phyloP scores from a whole-genome alignment of 78 protist species.

The Dictyostelium purpureum region DNA sequence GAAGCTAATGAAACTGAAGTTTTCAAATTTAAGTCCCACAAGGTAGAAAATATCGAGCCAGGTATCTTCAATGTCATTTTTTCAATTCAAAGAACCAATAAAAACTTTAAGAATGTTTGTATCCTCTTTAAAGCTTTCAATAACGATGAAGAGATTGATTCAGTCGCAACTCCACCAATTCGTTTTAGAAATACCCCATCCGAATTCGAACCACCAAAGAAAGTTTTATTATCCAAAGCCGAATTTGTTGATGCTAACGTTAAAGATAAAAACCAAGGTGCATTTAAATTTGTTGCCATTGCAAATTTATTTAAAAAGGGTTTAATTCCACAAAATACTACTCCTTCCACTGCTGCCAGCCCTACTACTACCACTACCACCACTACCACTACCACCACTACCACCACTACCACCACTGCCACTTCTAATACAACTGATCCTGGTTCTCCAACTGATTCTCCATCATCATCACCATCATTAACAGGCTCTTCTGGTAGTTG shows the following conservation, averaged over 20 bases:
- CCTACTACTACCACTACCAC: not conserved
- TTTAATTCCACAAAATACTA: not conserved
- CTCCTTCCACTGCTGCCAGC: not conserved
- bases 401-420: not conserved
- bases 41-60: not conserved
- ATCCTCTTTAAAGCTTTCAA: not conserved
- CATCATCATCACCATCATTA: not conserved
- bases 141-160: not conserved
- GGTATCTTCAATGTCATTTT: not conserved
- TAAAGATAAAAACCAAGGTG: not conserved
- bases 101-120: not conserved
- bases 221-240: not conserved
- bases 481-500: not conserved
- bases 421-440: not conserved
- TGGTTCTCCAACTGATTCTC: not conserved
- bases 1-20: no score
- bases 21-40: not conserved
- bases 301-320: not conserved
- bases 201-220: not conserved
- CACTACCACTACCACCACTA: not conserved
- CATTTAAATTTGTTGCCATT: not conserved
- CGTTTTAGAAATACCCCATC: conserved; percentile 3
- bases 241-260: not conserved
- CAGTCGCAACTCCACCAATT: not conserved
- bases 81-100: not conserved